A percentile compares a stretch with the other conserved stretches of the same genome.
phyloP scores from a whole-genome alignment of 1,139 yeast genomes.

The Yueomyces sp. region DNA sequence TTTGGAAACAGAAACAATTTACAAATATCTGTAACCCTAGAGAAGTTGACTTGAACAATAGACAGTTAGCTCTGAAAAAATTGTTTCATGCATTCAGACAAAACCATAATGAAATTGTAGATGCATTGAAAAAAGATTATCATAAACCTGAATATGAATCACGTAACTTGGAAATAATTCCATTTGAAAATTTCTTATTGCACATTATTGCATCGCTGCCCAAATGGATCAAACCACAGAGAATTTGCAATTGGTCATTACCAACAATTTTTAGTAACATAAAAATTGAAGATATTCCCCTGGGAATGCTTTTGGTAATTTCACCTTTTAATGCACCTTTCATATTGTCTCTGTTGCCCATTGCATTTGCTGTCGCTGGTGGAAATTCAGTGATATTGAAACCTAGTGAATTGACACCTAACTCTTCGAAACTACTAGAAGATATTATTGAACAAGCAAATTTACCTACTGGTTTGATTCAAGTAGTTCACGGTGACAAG shows the following conservation, averaged over 20 bases:
- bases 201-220: slow-evolving; percentile 48
- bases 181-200: slow-evolving; percentile 42
- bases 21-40: slow-evolving; percentile 7
- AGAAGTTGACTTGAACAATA: slow-evolving; percentile 36
- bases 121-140: slow-evolving; percentile 56
- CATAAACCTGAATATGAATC: slow-evolving; percentile 54
- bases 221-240: slow-evolving; percentile 47
- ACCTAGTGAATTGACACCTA: slow-evolving; percentile 66
- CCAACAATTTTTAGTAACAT: slow-evolving; percentile 36
- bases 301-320: slow-evolving; percentile 65
- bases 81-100: slow-evolving; percentile 56
- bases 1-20: slow-evolving; percentile 10
- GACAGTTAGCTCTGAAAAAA: slow-evolving; percentile 55
- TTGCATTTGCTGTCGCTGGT: slow-evolving; percentile 74
- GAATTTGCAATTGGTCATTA: slow-evolving; percentile 33
- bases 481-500: slow-evolving; percentile 61
- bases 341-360: slow-evolving; percentile 49
- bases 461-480: slow-evolving; percentile 42
- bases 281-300: slow-evolving; percentile 51
- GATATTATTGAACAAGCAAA: slow-evolving; percentile 41
- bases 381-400: slow-evolving; percentile 78
- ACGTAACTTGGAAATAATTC: slow-evolving; percentile 41
- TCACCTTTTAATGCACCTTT: slow-evolving; percentile 87
- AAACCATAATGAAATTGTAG: slow-evolving; percentile 39
- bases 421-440: slow-evolving; percentile 43